A percentile compares a stretch with the other conserved stretches of the same genome.
phyloP scores from a whole-genome alignment of 2,329 filamentous ascomycete species.

The Colletotrichum gigasporum region DNA sequence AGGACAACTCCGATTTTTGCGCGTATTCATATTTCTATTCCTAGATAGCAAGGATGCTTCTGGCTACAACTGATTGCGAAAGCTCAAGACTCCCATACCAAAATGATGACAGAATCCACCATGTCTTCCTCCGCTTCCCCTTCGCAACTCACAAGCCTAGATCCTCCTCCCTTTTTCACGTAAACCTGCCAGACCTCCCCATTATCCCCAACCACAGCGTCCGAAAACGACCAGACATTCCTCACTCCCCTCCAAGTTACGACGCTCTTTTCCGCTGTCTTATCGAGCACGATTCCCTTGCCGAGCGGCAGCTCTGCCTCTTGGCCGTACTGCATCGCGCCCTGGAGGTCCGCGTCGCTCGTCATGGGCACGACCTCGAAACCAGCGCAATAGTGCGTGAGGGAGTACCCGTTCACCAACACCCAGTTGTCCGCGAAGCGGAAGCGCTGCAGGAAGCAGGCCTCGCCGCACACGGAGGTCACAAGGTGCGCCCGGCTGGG shows the following conservation, averaged over 20 bases:
- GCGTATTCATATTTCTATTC: too few species aligned
- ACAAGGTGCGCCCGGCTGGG: constrained; percentile 53
- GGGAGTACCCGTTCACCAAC: constrained; percentile 56
- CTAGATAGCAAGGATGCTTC: neutral
- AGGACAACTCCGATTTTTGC: too few species aligned
- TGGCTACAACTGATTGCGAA: neutral
- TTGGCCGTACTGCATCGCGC: constrained; percentile 16
- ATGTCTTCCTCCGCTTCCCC: constrained; percentile 35
- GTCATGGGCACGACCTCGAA: constrained; percentile 36
- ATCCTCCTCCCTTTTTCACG: constrained; percentile 40
- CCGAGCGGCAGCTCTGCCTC: constrained; percentile 34
- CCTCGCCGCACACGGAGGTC: constrained; percentile 53
- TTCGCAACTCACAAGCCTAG: neutral
- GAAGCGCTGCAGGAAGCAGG: constrained; percentile 58
- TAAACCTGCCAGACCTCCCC: constrained; percentile 59
- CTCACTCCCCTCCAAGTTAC: constrained; percentile 47
- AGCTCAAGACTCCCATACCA: constrained; percentile 47
- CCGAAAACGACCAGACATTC: constrained; percentile 52
- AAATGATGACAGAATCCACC: constrained; percentile 50
- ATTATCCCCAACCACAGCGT: constrained; percentile 44
- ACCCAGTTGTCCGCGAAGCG: constrained; percentile 57
- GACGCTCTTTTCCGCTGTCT: constrained; percentile 39
- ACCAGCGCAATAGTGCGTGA: constrained; percentile 52
- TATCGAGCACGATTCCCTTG: constrained; percentile 44
- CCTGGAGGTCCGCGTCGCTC: constrained; percentile 10